Evolutionary conservation across 495 filamentous ascomycete species (phyloP).

Genomic region (Tuber melanosporum): DNA sequence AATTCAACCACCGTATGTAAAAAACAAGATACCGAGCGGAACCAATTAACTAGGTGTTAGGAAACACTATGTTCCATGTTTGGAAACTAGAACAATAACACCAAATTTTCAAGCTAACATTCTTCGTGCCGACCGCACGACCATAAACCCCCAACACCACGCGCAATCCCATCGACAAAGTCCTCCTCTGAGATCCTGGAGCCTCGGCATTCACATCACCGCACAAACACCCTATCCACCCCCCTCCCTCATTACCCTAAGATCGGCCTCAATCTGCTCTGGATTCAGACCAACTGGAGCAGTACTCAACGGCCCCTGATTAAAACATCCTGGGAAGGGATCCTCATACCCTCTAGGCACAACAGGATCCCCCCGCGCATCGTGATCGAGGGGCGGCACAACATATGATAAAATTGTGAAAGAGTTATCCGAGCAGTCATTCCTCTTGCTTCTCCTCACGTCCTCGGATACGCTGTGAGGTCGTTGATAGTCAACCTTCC

Average conservation of each 20-base stretch:
- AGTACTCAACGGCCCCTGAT: slow-evolving; percentile 3
- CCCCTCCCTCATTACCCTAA: neutral
- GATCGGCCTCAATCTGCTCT: neutral
- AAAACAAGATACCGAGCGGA: neutral
- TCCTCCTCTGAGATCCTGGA: neutral
- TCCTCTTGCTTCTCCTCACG: neutral
- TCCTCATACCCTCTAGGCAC: neutral
- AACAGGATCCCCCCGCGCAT: neutral
- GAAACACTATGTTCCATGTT: neutral
- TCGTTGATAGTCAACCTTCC: neutral
- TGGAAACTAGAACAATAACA: neutral
- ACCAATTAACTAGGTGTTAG: neutral
- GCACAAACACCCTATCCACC: neutral
- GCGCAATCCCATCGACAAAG: neutral
- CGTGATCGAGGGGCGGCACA: neutral
- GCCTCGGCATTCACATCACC: neutral
- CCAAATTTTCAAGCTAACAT: neutral
- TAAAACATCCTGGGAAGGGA: neutral
- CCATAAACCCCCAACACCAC: neutral
- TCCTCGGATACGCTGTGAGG: neutral
- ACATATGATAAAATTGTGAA: neutral
- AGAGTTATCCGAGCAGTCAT: neutral
- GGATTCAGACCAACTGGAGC: neutral
- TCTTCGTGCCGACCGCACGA: neutral
- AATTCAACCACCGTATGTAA: neutral